Evolutionary conservation across 768 basidiomycete species (phyloP).

Genomic region (Pisolithus sp.): DNA sequence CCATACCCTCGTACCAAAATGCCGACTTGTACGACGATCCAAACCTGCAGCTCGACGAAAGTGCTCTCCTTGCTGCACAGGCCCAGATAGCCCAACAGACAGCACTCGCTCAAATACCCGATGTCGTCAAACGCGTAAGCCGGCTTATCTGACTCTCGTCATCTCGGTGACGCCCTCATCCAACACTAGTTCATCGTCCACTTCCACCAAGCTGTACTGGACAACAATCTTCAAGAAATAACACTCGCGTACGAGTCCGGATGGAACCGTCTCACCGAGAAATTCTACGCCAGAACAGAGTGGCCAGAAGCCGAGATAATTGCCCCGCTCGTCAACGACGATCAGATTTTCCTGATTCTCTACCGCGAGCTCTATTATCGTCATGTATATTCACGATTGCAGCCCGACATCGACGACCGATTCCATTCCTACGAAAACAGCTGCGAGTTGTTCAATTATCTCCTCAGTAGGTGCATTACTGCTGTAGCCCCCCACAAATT

Average conservation of each 20-base stretch:
- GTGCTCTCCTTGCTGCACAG: slow-evolving; percentile 65
- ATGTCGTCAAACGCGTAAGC: slow-evolving; percentile 79
- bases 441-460: slow-evolving; percentile 96
- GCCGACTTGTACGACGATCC: slow-evolving; percentile 27
- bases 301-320: slow-evolving; percentile 98
- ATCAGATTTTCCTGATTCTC: slow-evolving; percentile 92
- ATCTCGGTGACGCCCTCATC: neutral
- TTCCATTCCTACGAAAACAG: slow-evolving; percentile 98
- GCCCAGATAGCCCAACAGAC: slow-evolving; percentile 81
- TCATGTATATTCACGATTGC: slow-evolving; percentile 92
- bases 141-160: neutral
- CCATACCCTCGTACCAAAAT: slow-evolving; percentile 22
- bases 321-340: slow-evolving; percentile 89
- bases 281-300: slow-evolving; percentile 88
- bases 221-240: slow-evolving; percentile 88
- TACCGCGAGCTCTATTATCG: slow-evolving; percentile 95
- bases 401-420: slow-evolving; percentile 94
- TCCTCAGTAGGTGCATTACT: slow-evolving; percentile 62
- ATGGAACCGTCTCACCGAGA: slow-evolving; percentile 96
- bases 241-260: slow-evolving; percentile 93
- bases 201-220: slow-evolving; percentile 88
- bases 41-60: slow-evolving; percentile 63
- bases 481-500: neutral
- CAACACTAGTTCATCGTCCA: slow-evolving; percentile 78
- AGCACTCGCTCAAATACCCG: slow-evolving; percentile 78